Conservation (phyloP, 2,329 filamentous ascomycete species). For the Sporothrix curviconia region DNA sequence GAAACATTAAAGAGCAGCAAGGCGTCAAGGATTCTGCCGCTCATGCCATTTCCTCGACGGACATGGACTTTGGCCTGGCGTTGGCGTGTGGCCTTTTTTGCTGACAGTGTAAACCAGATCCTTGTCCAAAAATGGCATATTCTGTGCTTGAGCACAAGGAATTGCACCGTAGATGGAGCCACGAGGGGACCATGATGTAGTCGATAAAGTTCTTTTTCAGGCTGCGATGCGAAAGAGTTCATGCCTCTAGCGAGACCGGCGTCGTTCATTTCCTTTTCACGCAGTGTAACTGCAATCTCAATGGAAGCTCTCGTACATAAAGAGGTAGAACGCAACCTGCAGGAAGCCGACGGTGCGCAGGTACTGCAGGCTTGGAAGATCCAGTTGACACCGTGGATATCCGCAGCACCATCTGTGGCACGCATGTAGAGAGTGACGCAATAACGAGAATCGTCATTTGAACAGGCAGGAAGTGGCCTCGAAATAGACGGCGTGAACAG, state of each 20-base stretch:
- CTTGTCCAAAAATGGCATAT: constrained; percentile 63
- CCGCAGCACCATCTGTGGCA: constrained; percentile 43
- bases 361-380: constrained; percentile 53
- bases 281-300: constrained; percentile 50
- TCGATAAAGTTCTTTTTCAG: constrained; percentile 53
- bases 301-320: constrained; percentile 64
- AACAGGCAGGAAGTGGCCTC: constrained; percentile 65
- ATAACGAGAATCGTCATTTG: constrained; percentile 61
- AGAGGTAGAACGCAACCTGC: constrained; percentile 56
- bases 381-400: constrained; percentile 50
- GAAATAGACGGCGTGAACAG: constrained; percentile 63
- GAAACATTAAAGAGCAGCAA: not conserved
- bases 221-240: constrained; percentile 55
- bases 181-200: constrained; percentile 61
- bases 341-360: constrained; percentile 57
- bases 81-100: constrained; percentile 57
- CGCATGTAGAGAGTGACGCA: constrained; percentile 53
- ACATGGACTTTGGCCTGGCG: constrained; percentile 38
- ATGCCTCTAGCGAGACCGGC: constrained; percentile 59
- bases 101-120: constrained; percentile 66
- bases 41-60: constrained; percentile 19
- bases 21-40: not conserved
- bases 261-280: constrained; percentile 60
- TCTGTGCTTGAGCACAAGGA: constrained; percentile 60
- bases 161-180: constrained; percentile 62